Evolutionary conservation across 2,329 filamentous ascomycete species (phyloP), one percentile per base, ranked within the genome.

Genomic region (Aspergillus floridensis): DNA sequence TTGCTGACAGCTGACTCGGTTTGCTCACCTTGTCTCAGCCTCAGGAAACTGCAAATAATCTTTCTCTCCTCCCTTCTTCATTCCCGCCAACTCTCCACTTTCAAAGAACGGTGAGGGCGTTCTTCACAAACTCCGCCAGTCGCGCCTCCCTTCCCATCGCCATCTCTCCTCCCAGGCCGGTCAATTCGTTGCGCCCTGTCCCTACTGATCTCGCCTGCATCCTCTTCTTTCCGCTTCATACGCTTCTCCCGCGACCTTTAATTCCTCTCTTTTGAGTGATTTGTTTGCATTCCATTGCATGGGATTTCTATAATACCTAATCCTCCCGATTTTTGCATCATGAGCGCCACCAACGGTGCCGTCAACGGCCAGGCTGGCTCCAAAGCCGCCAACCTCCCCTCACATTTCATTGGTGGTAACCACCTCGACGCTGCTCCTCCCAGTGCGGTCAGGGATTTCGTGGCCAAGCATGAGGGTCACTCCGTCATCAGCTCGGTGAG

Each of bases 321-420:
- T 71, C 57, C 31, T 62, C 54, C 26, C 59, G 51, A 49, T 53
- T 50, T 53, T 57, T 63, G 61, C 69, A 76, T 65, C 68, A 80
- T 80, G 78, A 70, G 71, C 62, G 70, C 73, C 26, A 7, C 26
- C 61, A 78, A 78, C 66, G 74, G 70, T 60, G 65, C 66, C 58
- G 70, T 77, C 65, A 86, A 86, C 70, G 84, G 83, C 72, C 74
- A 79, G 55, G 76, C 79, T 58, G 84, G 84, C 72, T 87, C 88
- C 58, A 92, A 90, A 75, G 86, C 92, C 66, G 88, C 92, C 82
- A 88, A 90, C 66, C 79, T 99, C 64, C 87, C 92, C 64, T 84
- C 92, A 78, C 95, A 99, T 82, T 99, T 98, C 80, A 96, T 98
- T 76, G 95, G 95, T 71, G 93, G 95, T 65, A 97, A 96, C 82